These are phyloP conservation scores for Hondaea fermentalgiana DNA, from an alignment of 108 stramenopile genomes.

Conservation along the genomic window DNA sequence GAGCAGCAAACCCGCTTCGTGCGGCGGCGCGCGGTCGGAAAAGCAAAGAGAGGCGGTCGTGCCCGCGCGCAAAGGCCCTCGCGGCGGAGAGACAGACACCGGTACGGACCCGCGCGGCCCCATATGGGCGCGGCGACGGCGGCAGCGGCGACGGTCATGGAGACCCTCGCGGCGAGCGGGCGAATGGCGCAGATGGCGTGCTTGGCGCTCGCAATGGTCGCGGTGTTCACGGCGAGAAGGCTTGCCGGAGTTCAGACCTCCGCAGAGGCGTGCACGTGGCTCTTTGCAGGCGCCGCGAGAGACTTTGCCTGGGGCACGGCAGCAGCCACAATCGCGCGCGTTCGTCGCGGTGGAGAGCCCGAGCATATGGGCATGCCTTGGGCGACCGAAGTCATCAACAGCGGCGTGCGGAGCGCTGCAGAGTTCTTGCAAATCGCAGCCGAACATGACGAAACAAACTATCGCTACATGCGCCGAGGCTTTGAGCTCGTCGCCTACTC, in stretches of 20 bases:
- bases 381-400: neutral
- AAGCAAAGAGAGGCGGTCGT: too few relatives aligned
- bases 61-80: too few relatives aligned
- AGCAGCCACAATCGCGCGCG: neutral
- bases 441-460: neutral
- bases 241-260: neutral
- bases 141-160: too few relatives aligned
- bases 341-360: neutral
- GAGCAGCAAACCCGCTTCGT: too few relatives aligned
- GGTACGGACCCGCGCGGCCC: too few relatives aligned
- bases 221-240: neutral
- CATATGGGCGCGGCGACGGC: too few relatives aligned
- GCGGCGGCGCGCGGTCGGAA: too few relatives aligned
- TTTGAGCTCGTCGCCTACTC: neutral
- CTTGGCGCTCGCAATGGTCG: neutral
- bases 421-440: neutral
- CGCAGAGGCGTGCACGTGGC: neutral
- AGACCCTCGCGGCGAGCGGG: too few relatives aligned
- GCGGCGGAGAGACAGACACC: too few relatives aligned
- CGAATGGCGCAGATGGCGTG: too few relatives aligned
- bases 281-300: neutral
- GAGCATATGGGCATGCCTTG: neutral
- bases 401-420: neutral
- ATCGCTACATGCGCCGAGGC: neutral
- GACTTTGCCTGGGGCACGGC: neutral